Evolutionary conservation across 805 yeast species (phyloP), one percentile per base, ranked within the genome.

Genomic region (Suhomyces emberorum): DNA sequence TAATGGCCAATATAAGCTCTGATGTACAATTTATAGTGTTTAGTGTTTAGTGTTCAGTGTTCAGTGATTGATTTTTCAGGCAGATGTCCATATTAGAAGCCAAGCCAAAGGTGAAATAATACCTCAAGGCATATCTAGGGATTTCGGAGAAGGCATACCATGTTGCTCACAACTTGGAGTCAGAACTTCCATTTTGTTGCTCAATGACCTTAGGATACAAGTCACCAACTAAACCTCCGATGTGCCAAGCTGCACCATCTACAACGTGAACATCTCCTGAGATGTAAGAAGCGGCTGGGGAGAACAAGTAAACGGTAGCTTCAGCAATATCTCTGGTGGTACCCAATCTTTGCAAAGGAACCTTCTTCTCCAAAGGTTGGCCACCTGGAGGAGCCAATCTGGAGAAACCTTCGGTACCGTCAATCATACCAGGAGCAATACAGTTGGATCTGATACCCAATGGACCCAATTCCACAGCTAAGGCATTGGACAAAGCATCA

Each of bases 381-480:
- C 54, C 57, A 15, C 68, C 63, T 15, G 69, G 60, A 15, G 74
- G 41, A 66, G 74, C 59, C 41, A 91, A 71, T 44, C 95, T 72
- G 28, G 76, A 71, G 61, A 81, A 70, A 4, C 97, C 97, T 61
- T 89, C 97, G 4, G 97, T 91, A 15, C 79, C 84, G 4, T 62
- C 86, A 51, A 89, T 89, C 7, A 87, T 81, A 12, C 98, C 97
- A 0, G 98, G 98, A 2, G 96, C 96, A 48, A 89, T 76, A 52
- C 85, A 79, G 57, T 91, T 89, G 30, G 80, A 74, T 38, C 93
- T 74, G 29, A 89, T 74, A 4, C 97, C 97, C 37, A 86, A 56
- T 2, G 96, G 95, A 1, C 97, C 97, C 37, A 87, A 69, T 61
- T 89, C 98, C 4, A 88, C 93, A 2, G 96, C 95, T 41, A 89